Evolutionary conservation across 2,329 filamentous ascomycete species (phyloP).

Genomic region (Knufia petricola): DNA sequence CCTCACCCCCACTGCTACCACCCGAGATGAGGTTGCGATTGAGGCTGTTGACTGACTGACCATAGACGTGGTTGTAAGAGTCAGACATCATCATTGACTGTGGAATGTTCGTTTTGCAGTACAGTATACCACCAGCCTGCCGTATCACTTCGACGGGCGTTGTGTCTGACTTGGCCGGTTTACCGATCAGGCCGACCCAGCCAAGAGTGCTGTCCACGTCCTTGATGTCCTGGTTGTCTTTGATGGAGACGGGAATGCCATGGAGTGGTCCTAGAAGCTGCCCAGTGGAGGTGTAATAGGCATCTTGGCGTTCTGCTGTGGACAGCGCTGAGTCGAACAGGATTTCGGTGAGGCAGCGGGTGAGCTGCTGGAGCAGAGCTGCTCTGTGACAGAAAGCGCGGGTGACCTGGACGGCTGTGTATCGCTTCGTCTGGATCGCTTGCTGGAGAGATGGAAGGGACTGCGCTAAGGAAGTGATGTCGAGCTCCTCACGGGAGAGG

Average conservation of each 20-base stretch:
- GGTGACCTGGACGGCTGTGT: conserved; percentile 35
- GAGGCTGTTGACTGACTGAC: conserved; percentile 40
- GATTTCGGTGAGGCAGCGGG: conserved; percentile 43
- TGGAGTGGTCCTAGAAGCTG: conserved; percentile 49
- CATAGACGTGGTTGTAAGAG: conserved; percentile 44
- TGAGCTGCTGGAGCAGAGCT: conserved; percentile 33
- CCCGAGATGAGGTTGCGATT: conserved; percentile 42
- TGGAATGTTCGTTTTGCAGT: conserved; percentile 45
- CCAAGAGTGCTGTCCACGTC: conserved; percentile 25
- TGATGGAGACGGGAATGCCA: conserved; percentile 48
- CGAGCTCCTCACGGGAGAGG: conserved; percentile 8
- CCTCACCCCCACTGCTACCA: conserved; percentile 45
- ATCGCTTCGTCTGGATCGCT: conserved; percentile 7
- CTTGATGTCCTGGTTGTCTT: conserved; percentile 38
- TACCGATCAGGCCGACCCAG: conserved; percentile 31
- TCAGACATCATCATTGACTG: conserved; percentile 41
- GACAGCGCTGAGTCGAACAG: conserved; percentile 44
- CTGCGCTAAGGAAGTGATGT: conserved; percentile 11
- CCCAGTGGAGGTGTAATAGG: conserved; percentile 32
- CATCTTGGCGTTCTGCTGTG: conserved; percentile 40
- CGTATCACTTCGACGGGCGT: conserved; percentile 25
- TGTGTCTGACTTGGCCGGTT: conserved; percentile 23
- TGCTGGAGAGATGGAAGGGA: conserved; percentile 10
- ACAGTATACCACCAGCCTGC: conserved; percentile 39
- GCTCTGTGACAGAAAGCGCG: conserved; percentile 46